Evolutionary conservation across 306 rosid species (phyloP).

Genomic region (Quercus agrifolia): DNA sequence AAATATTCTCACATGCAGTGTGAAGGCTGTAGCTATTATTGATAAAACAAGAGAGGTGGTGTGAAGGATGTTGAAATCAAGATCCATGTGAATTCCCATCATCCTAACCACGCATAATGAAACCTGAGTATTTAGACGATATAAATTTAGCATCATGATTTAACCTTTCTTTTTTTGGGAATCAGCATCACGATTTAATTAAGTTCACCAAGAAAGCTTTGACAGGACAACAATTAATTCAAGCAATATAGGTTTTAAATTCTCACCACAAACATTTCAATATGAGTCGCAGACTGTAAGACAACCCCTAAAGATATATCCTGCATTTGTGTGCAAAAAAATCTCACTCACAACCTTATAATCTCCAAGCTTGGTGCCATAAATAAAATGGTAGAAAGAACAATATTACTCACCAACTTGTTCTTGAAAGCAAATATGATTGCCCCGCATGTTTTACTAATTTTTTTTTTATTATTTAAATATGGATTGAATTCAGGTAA

Average conservation of each 20-base stretch:
- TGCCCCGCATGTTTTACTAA: too few relatives aligned
- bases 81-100: slow-evolving; percentile 74
- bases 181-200: not conserved
- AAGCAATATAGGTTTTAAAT: not conserved
- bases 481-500: too few relatives aligned
- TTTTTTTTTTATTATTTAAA: too few relatives aligned
- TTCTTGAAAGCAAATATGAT: too few relatives aligned
- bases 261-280: slow-evolving; percentile 75
- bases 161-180: not conserved
- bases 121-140: slow-evolving; percentile 38
- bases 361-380: not conserved
- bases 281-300: slow-evolving; percentile 87
- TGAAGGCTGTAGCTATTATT: slow-evolving; percentile 56
- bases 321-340: slow-evolving; percentile 30
- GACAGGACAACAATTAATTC: too few relatives aligned
- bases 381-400: too few relatives aligned
- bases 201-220: not conserved
- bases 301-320: slow-evolving; percentile 86
- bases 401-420: too few relatives aligned
- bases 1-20: slow-evolving; percentile 54
- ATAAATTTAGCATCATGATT: not conserved
- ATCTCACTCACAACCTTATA: slow-evolving; percentile 1
- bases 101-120: slow-evolving; percentile 73
- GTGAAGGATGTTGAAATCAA: slow-evolving; percentile 70
- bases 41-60: slow-evolving; percentile 80